Evolutionary conservation across 108 stramenopile species (phyloP), one percentile per base, ranked within the genome.

Genomic region (Fragilariopsis cylindrus): DNA sequence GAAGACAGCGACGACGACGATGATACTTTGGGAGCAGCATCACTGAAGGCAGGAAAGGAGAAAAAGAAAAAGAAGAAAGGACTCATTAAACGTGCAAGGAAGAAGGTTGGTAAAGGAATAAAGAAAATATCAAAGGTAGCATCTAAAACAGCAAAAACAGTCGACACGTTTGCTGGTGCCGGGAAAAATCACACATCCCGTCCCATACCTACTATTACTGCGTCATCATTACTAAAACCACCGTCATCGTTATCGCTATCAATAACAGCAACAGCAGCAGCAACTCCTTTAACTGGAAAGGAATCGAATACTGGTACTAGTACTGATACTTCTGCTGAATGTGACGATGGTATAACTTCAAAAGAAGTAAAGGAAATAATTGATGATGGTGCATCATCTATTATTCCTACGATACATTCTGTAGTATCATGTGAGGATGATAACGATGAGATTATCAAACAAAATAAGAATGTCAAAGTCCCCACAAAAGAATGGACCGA

Each of bases 171-270:
- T 56, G 48, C 66, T 60, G 78, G 71, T 43, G 2, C n/a, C 67
- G 30, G 66, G 16, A 73, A 66, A 50, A 54, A 79, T 48, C 78
- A 79, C 65, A 79, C 78, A 3, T 7, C 9, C 3, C 72, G 78
- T 6, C 54, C 16, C 1, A 11, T 54, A 18, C 58, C 55, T 52
- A 52, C 50, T 30, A 13, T 52, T 13, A 52, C 50, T 13, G 50
- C 50, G 12, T 52, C 52, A 15, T 13, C 52, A 53, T 53, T 53
- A 15, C 52, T 15, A 15, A 53, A 53, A 53, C 13, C 52, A 53
- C 30, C 30, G 30, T 30, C 30, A 30, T 30, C 30, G 2, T 30
- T 30, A 30, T 30, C 30, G 30, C 30, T 30, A 30, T 30, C 52
- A 53, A 53, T 15, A 53, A 53, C 52, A 53, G 15, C 52, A 53